phyloP scores from a whole-genome alignment of 2,329 filamentous ascomycete genomes.

The Aspergillus intermedius region DNA sequence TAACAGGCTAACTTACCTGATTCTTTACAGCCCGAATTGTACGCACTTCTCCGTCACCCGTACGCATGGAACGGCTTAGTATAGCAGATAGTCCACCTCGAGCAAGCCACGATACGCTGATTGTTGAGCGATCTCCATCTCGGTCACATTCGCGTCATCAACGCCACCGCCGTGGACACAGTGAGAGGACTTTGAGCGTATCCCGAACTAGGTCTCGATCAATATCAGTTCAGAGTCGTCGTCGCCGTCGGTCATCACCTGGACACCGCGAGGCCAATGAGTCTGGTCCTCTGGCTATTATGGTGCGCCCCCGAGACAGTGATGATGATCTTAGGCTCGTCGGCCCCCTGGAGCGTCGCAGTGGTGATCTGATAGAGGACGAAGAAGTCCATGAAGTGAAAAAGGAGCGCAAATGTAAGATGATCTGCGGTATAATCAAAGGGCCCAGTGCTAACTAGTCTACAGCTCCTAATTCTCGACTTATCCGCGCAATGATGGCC shows the following conservation, averaged over 20 bases:
- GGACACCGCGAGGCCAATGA: slow-evolving; percentile 32
- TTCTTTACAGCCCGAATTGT: slow-evolving; percentile 16
- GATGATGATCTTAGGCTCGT: slow-evolving; percentile 62
- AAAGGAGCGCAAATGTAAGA: slow-evolving; percentile 93
- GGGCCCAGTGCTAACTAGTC: slow-evolving; percentile 15
- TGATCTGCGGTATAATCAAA: slow-evolving; percentile 35
- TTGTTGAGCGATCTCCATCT: slow-evolving; percentile 27
- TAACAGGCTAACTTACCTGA: slow-evolving; percentile 4
- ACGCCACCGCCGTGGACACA: slow-evolving; percentile 18
- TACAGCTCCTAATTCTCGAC: slow-evolving; percentile 56
- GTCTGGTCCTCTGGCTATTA: slow-evolving; percentile 44
- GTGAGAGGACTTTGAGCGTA: slow-evolving; percentile 21
- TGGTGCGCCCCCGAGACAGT: slow-evolving; percentile 42
- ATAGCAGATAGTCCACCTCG: slow-evolving; percentile 25
- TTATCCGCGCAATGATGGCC: slow-evolving; percentile 64
- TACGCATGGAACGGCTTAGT: slow-evolving; percentile 10
- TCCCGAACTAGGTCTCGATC: slow-evolving; percentile 31
- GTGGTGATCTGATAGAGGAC: slow-evolving; percentile 30
- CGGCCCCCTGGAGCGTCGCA: slow-evolving; percentile 58
- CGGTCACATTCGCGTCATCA: slow-evolving; percentile 19
- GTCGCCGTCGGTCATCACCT: slow-evolving; percentile 31
- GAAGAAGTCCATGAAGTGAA: slow-evolving; percentile 58
- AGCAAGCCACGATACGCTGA: slow-evolving; percentile 23
- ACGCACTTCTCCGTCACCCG: slow-evolving; percentile 16
- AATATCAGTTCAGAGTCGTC: slow-evolving; percentile 27